phyloP scores from a whole-genome alignment of 495 filamentous ascomycete genomes.

The Corynascus novoguineensis region DNA sequence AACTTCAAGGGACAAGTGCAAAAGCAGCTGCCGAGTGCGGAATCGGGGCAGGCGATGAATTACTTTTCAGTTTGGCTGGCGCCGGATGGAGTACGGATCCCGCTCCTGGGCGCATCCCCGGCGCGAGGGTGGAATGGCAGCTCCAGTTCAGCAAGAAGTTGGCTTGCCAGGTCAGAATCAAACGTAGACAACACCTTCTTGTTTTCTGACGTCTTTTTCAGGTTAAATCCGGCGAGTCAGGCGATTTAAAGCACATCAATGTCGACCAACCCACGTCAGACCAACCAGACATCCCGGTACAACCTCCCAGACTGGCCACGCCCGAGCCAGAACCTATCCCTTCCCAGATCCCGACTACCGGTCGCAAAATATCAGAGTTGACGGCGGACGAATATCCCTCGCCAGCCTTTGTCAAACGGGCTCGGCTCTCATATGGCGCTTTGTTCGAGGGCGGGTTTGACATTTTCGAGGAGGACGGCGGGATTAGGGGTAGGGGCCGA shows the following conservation, averaged over 20 bases:
- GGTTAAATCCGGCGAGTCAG: constrained; percentile 33
- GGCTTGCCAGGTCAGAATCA: constrained; percentile 51
- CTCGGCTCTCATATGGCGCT: constrained; percentile 55
- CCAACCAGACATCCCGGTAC: constrained; percentile 6
- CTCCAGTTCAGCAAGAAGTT: constrained; percentile 56
- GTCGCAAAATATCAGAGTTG: constrained; percentile 21
- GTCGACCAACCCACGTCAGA: constrained; percentile 41
- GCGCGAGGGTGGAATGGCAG: constrained; percentile 69
- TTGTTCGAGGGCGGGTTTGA: constrained; percentile 55
- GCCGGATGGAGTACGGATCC: constrained; percentile 51
- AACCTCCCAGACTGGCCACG: background rate
- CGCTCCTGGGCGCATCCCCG: constrained; percentile 55
- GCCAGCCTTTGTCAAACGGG: constrained; percentile 68
- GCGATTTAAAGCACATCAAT: constrained; percentile 35
- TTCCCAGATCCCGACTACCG: constrained; percentile 6
- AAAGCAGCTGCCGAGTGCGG: constrained; percentile 58
- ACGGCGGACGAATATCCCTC: constrained; percentile 54
- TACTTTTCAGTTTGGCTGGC: constrained; percentile 63
- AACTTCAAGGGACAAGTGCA: constrained; percentile 68
- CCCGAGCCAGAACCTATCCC: constrained; percentile 9
- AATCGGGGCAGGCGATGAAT: constrained; percentile 70
- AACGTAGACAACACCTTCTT: background rate
- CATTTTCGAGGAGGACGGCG: constrained; percentile 68
- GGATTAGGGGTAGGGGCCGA: constrained; percentile 55
- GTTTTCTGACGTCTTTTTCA: constrained; percentile 13